Evolutionary conservation across 352 stramenopile species (phyloP).

Genomic region (Phytophthora foliorum): DNA sequence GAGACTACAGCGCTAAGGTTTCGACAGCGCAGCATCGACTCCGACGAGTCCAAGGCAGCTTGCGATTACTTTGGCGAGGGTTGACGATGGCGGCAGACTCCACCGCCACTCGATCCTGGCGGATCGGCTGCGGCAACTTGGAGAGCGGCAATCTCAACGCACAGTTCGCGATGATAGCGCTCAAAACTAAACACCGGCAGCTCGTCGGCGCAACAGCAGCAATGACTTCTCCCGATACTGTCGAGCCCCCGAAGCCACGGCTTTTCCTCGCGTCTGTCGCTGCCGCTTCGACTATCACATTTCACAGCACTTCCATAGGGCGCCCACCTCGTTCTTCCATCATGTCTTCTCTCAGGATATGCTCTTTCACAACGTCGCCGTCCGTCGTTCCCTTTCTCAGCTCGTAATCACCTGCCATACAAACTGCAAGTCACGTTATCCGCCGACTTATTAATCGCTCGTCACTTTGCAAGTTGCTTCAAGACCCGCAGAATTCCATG

Average conservation of each 20-base stretch:
- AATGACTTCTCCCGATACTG: neutral
- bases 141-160: neutral
- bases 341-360: conserved; percentile 13
- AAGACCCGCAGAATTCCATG: neutral
- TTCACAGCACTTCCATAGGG: no score
- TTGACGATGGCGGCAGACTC: neutral
- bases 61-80: no score
- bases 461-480: conserved; percentile 18
- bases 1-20: no score
- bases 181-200: neutral
- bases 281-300: neutral
- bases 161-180: neutral
- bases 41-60: no score
- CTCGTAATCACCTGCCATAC: conserved; percentile 11
- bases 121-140: neutral
- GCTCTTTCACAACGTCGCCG: neutral
- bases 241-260: neutral
- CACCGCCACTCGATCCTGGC: neutral
- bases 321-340: conserved; percentile 7
- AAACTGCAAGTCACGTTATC: conserved; percentile 16
- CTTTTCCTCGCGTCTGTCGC: neutral
- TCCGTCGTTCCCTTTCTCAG: neutral
- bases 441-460: conserved; percentile 11
- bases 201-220: neutral
- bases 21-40: no score